Conservation (phyloP, 2,329 filamentous ascomycete genomes). For the Colletotrichum abscissum region DNA sequence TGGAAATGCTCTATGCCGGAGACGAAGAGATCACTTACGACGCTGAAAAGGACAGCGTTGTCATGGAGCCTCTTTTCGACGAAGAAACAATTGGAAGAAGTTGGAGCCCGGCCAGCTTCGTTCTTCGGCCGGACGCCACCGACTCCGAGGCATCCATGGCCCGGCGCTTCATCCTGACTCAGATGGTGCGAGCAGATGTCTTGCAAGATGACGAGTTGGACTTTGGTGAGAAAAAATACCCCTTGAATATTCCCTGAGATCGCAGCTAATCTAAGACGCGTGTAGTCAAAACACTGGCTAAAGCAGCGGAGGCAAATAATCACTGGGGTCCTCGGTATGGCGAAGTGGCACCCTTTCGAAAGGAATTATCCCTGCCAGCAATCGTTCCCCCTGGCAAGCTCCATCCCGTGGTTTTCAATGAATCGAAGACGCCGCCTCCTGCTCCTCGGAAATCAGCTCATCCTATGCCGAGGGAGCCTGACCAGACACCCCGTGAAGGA, state of each 20-base stretch:
- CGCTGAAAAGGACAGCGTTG: slow-evolving; percentile 4
- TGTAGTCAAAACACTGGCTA: slow-evolving; percentile 6
- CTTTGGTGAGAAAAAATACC: slow-evolving; percentile 8
- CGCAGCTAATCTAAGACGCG: neutral
- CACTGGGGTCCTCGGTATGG: slow-evolving; percentile 40
- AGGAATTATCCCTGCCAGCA: slow-evolving; percentile 6
- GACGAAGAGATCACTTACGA: slow-evolving; percentile 1
- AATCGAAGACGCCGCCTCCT: neutral
- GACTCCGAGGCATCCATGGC: slow-evolving; percentile 42
- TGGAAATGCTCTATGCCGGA: slow-evolving; percentile 4
- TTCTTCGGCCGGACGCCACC: slow-evolving; percentile 39
- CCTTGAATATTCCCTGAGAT: neutral
- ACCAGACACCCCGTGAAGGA: slow-evolving; percentile 7
- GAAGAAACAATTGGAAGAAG: neutral
- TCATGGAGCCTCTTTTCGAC: neutral
- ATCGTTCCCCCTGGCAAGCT: neutral
- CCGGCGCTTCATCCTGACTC: slow-evolving; percentile 40
- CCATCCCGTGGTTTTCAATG: neutral
- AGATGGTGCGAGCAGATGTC: slow-evolving; percentile 35
- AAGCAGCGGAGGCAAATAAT: neutral
- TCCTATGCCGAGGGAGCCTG: neutral
- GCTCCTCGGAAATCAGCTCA: neutral
- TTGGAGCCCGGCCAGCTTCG: slow-evolving; percentile 10
- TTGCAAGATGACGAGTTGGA: slow-evolving; percentile 23
- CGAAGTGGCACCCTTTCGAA: slow-evolving; percentile 14